Conservation (phyloP, 2,329 filamentous ascomycete species). For the Rhynchosporium graminicola region DNA sequence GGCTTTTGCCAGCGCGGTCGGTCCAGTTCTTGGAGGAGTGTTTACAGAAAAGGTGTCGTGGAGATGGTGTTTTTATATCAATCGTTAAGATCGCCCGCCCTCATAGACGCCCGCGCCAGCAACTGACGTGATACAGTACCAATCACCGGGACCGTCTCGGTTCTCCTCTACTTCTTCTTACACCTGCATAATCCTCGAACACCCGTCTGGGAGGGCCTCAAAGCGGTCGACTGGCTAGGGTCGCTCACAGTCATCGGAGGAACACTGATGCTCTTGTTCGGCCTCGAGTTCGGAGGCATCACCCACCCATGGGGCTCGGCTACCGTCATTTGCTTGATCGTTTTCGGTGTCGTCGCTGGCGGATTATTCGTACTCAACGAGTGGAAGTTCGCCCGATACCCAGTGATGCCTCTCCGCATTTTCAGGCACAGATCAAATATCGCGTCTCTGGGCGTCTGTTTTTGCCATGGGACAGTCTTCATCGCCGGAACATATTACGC, state of each 20-base stretch:
- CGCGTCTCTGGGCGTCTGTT: slow-evolving; percentile 65
- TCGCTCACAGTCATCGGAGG: slow-evolving; percentile 65
- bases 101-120: too few relatives aligned
- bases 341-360: slow-evolving; percentile 60
- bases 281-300: slow-evolving; percentile 81
- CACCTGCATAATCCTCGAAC: slow-evolving; percentile 68
- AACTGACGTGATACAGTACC: slow-evolving; percentile 26
- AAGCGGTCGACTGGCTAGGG: slow-evolving; percentile 62
- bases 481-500: slow-evolving; percentile 32
- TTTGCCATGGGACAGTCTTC: slow-evolving; percentile 65
- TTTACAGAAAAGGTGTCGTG: slow-evolving; percentile 63
- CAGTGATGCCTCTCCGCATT: slow-evolving; percentile 71
- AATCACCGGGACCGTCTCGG: slow-evolving; percentile 42
- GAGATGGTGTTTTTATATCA: slow-evolving; percentile 54
- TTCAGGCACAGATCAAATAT: slow-evolving; percentile 69
- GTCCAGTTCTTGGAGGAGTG: slow-evolving; percentile 65
- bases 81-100: slow-evolving; percentile 22
- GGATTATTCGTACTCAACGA: slow-evolving; percentile 68
- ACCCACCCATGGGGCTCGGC: slow-evolving; percentile 57
- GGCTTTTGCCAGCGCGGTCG: slow-evolving; percentile 59
- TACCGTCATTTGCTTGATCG: slow-evolving; percentile 51
- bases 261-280: slow-evolving; percentile 83
- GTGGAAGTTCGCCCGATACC: slow-evolving; percentile 71
- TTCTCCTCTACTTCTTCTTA: slow-evolving; percentile 62
- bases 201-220: slow-evolving; percentile 60